These are phyloP conservation scores for Ophiocordyceps robertsii DNA, from an alignment of 2,329 filamentous ascomycete genomes.

Conservation along the genomic window DNA sequence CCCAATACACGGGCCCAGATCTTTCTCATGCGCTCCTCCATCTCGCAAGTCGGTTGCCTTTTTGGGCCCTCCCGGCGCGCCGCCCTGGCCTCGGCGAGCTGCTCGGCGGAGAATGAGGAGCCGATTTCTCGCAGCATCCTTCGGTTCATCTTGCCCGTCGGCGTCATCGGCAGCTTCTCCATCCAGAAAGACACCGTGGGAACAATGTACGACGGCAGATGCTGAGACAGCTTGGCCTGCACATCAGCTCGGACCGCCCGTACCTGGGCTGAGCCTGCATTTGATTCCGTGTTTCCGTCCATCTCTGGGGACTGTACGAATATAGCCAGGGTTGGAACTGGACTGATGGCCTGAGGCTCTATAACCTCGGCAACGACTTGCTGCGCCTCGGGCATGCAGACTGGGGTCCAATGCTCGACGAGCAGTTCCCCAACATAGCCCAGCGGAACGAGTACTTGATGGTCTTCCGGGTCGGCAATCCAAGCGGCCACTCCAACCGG, in stretches of 20 bases:
- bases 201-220: conserved; percentile 6
- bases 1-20: conserved; percentile 23
- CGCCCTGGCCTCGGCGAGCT: background rate
- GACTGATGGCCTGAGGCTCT: background rate
- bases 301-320: background rate
- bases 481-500: conserved; percentile 3
- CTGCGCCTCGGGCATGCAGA: background rate
- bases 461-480: conserved; percentile 8
- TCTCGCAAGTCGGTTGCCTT: no score
- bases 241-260: background rate
- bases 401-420: conserved; percentile 5
- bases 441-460: conserved; percentile 5
- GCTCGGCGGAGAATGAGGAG: conserved; percentile 8
- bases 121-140: conserved; percentile 3
- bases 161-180: conserved; percentile 3
- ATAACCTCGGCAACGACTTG: conserved; percentile 3
- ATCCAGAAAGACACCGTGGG: conserved; percentile 5
- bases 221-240: background rate
- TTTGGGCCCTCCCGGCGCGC: background rate
- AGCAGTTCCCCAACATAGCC: conserved; percentile 12
- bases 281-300: background rate
- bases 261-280: background rate
- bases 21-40: conserved; percentile 6
- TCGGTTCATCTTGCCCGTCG: conserved; percentile 6
- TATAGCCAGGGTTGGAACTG: background rate